A percentile compares a stretch with the other conserved stretches of the same genome.
Conservation (phyloP, 257 asterid genomes). For the Scutellaria minor region DNA sequence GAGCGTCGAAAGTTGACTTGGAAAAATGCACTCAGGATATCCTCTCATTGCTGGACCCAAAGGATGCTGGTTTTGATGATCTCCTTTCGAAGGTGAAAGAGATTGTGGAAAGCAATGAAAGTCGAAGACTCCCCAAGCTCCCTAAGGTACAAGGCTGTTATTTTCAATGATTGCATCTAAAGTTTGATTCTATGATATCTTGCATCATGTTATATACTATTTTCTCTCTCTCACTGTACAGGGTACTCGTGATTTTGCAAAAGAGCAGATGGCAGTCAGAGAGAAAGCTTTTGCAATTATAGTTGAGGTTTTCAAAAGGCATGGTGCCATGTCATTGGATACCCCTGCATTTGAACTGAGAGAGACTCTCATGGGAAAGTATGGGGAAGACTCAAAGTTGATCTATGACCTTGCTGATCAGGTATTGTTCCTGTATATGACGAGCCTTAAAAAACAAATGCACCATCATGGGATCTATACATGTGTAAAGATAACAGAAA, state of each 20-base stretch:
- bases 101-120: constrained; percentile 89
- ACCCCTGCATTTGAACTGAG: constrained; percentile 95
- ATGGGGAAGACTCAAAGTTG: constrained; percentile 97
- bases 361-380: constrained; percentile 96
- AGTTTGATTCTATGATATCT: not conserved
- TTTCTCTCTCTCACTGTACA: constrained; percentile 35
- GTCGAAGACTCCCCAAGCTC: constrained; percentile 88
- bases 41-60: constrained; percentile 59
- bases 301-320: constrained; percentile 82
- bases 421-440: constrained; percentile 48
- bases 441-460: not conserved
- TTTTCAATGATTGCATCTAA: not conserved
- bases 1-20: constrained; percentile 41
- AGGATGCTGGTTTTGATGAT: constrained; percentile 47
- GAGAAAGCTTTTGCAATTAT: constrained; percentile 78
- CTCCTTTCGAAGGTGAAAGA: constrained; percentile 73
- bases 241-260: constrained; percentile 97
- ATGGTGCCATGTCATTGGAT: constrained; percentile 88
- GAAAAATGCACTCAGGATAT: constrained; percentile 48
- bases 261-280: constrained; percentile 89
- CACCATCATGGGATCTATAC: constrained; percentile 5
- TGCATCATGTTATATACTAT: not conserved
- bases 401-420: constrained; percentile 97
- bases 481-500: not conserved
- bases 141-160: constrained; percentile 69